Evolutionary conservation across 2,329 filamentous ascomycete genomes (phyloP), one percentile per base, ranked within the genome.

Genomic region (Fusarium lyarnte): DNA sequence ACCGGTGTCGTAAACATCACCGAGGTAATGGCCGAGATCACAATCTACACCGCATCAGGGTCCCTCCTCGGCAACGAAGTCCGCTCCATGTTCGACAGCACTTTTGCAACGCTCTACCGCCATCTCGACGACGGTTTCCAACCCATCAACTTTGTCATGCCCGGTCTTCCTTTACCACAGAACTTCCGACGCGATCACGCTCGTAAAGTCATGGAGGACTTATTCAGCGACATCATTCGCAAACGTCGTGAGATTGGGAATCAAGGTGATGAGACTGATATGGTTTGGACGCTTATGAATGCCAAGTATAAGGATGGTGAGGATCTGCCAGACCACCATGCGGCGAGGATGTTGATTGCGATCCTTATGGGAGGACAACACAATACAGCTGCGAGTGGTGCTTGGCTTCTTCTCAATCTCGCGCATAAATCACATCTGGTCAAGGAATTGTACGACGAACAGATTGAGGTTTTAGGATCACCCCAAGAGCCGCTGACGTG

Each of bases 261-360:
- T 70, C 83, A 84, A n/a, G 84, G 89, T 54, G 83, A 87, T 58
- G 80, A 82, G 35, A 86, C 88, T 43, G 94, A 97, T 82, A 96
- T 97, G 87, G 94, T 97, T 79, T 94, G 92, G 90, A 94, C 95
- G 75, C 84, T 97, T 72, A 96, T 97, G 93, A 90, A 90, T 73
- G 93, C 91, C 70, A 87, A 85, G 23, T 97, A 97, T 87, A 97
- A 97, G 84, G 89, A 95, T 75, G 94, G 94, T 73, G 90, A 85
- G 19, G 85, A 86, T 6, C 86, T 97, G 12, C 92, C 94, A 2
- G 94, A 97, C 77, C 87, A 91, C 74, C 94, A 97, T 81, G 89
- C 96, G 59, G 93, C 94, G 8, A 92, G 95, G 82, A 94, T 97
- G 88, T 94, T 97, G 92, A 97, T 97, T 80, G 94, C 94, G 2